phyloP scores from a whole-genome alignment of 1,284 basidiomycete species.

The Uromyces viciae-fabae region DNA sequence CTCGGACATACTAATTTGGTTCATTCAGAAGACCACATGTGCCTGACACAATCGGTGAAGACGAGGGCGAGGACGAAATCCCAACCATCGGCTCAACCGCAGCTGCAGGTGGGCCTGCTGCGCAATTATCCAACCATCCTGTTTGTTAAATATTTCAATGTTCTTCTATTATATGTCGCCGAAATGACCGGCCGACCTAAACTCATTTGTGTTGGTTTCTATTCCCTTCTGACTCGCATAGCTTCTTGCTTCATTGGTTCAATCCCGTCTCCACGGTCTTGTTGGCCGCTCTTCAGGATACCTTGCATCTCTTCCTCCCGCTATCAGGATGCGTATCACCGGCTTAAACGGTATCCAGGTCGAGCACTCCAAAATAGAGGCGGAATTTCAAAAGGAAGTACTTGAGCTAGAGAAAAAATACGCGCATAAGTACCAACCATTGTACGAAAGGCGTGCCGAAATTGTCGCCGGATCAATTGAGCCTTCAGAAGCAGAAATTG shows the following conservation, averaged over 20 bases:
- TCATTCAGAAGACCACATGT: constrained; percentile 51
- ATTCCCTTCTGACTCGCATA: background rate
- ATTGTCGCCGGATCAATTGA: constrained; percentile 36
- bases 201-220: background rate
- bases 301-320: constrained; percentile 36
- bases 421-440: constrained; percentile 35
- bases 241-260: constrained; percentile 44
- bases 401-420: constrained; percentile 45
- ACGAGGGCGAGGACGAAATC: constrained; percentile 49
- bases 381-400: constrained; percentile 44
- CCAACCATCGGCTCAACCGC: constrained; percentile 50
- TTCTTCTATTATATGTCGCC: too few species aligned
- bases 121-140: constrained; percentile 36
- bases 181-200: too few species aligned
- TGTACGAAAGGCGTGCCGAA: constrained; percentile 37
- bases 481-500: constrained; percentile 36
- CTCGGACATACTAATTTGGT: background rate
- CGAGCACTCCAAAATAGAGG: constrained; percentile 43
- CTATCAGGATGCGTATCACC: constrained; percentile 36
- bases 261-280: constrained; percentile 41
- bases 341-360: constrained; percentile 44
- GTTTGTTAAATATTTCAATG: background rate
- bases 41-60: constrained; percentile 52
- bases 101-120: constrained; percentile 47
- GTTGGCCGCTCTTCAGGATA: constrained; percentile 44